A percentile compares a stretch with the other conserved stretches of the same genome.
Conservation (phyloP, 257 asterid species). For the Nicotiana noctiflora region DNA sequence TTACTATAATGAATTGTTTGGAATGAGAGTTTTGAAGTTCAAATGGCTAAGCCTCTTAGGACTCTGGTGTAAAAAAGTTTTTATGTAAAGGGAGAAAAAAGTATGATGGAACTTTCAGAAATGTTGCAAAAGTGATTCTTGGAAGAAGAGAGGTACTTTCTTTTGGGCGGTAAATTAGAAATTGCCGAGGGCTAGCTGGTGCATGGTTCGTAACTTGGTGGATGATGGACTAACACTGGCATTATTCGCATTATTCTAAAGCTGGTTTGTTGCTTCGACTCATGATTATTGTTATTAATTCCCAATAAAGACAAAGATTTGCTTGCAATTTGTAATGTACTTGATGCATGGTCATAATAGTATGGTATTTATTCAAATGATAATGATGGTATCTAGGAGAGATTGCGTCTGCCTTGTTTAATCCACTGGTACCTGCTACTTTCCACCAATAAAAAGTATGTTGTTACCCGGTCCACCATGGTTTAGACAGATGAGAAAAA, state of each 20-base stretch:
- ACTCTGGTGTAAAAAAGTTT: background rate
- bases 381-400: no score
- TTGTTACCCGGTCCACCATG: background rate
- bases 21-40: background rate
- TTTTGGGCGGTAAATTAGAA: background rate
- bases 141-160: background rate
- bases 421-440: background rate
- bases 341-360: no score
- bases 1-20: background rate
- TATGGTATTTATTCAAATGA: no score
- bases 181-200: background rate
- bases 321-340: no score
- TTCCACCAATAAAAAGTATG: no score
- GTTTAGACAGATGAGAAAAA: no score
- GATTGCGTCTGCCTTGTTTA: background rate
- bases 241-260: background rate
- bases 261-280: background rate
- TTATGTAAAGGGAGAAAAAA: background rate
- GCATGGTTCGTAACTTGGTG: background rate
- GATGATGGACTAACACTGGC: no score
- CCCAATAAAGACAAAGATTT: no score
- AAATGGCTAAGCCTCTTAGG: background rate
- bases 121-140: background rate
- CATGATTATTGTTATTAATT: background rate
- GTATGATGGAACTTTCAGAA: background rate